A percentile compares a stretch with the other conserved stretches of the same genome.
These are phyloP conservation scores for Henckelia pumila DNA, from an alignment of 257 asterid species.

Conservation along the genomic window DNA sequence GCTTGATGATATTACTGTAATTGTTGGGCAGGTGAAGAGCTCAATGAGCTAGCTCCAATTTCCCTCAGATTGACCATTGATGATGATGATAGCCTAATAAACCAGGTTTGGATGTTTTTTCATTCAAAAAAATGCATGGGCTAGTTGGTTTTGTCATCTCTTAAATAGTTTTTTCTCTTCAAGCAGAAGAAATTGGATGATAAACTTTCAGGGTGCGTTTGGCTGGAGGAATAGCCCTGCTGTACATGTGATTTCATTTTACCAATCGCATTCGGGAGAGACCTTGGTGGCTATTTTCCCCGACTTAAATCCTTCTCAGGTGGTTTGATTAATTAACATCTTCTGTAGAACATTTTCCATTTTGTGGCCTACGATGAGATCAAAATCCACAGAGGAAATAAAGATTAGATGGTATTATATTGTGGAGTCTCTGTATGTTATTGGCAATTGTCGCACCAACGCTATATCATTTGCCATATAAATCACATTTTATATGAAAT, in stretches of 20 bases:
- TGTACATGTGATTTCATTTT: not conserved
- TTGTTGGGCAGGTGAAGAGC: conserved; percentile 58
- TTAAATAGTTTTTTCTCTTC: not conserved
- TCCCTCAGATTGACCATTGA: not conserved
- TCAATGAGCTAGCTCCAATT: conserved; percentile 26
- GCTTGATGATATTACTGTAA: conserved; percentile 76
- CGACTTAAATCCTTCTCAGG: no score
- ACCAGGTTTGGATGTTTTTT: not conserved
- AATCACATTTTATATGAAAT: no score
- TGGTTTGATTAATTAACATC: no score
- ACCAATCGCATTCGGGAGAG: no score
- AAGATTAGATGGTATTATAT: no score
- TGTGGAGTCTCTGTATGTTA: no score
- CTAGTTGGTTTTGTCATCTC: conserved; percentile 2
- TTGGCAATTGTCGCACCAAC: no score
- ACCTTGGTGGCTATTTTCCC: no score
- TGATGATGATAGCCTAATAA: not conserved
- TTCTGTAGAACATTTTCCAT: no score
- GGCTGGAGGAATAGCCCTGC: not conserved
- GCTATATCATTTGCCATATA: no score
- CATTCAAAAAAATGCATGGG: not conserved
- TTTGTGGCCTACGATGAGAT: no score
- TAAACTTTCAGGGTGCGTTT: not conserved
- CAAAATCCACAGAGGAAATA: no score
- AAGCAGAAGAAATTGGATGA: not conserved